These are phyloP conservation scores for Euphorbia peplus DNA, from an alignment of 345 rosid genomes.

Conservation along the genomic window DNA sequence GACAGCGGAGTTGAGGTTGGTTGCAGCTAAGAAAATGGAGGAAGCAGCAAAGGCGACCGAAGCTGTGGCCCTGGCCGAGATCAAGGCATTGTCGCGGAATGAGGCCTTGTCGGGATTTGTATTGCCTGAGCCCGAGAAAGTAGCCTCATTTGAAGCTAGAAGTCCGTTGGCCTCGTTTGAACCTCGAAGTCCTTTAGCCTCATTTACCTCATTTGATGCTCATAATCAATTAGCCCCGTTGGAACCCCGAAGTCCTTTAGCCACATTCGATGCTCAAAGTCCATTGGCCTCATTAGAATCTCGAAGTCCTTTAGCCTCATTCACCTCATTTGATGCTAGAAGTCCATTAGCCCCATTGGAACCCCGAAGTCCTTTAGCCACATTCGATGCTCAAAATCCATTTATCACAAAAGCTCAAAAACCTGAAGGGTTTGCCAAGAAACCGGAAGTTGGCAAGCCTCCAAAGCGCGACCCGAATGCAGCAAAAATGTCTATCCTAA, in stretches of 20 bases:
- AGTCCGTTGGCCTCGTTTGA: slow-evolving; percentile 43
- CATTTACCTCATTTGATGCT: no score
- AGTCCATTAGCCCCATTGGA: slow-evolving; percentile 19
- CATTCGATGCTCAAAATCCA: slow-evolving; percentile 36
- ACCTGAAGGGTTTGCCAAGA: slow-evolving; percentile 25
- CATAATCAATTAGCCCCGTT: no score
- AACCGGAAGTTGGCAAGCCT: slow-evolving; percentile 24
- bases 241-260: slow-evolving; percentile 34
- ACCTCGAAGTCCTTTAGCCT: slow-evolving; percentile 24
- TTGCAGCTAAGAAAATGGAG: slow-evolving; percentile 97
- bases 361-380: slow-evolving; percentile 34
- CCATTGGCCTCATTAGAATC: slow-evolving; percentile 39
- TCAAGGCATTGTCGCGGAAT: slow-evolving; percentile 43
- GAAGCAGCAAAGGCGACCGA: slow-evolving; percentile 97
- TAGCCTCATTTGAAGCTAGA: slow-evolving; percentile 11
- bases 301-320: slow-evolving; percentile 26
- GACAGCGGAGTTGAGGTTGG: slow-evolving; percentile 79
- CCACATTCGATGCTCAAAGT: slow-evolving; percentile 25
- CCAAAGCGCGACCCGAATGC: slow-evolving; percentile 29
- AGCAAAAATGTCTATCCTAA: slow-evolving; percentile 47
- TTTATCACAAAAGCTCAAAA: slow-evolving; percentile 31
- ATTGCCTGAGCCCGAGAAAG: slow-evolving; percentile 58
- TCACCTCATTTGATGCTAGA: slow-evolving; percentile 13
- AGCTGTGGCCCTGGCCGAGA: slow-evolving; percentile 79
- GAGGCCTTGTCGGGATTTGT: slow-evolving; percentile 41